phyloP scores from a whole-genome alignment of 2,329 filamentous ascomycete genomes.

The Aspergillus terreus region DNA sequence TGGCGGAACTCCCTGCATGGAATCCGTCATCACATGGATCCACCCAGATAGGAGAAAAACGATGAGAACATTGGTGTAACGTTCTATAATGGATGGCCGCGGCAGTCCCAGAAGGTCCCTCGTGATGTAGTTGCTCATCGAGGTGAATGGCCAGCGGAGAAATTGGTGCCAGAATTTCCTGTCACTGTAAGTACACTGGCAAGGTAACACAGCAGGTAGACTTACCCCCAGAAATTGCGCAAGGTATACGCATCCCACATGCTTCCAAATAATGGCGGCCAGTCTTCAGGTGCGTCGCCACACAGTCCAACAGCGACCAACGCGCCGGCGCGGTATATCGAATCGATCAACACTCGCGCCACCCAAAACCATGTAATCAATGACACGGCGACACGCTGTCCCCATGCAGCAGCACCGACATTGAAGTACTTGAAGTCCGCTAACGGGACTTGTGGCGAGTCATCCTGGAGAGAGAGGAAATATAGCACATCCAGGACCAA shows the following conservation, averaged over 20 bases:
- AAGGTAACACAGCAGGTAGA: neutral
- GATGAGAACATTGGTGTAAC: conserved; percentile 25
- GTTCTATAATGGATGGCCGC: conserved; percentile 17
- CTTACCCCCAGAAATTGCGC: neutral
- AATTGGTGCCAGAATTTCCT: conserved; percentile 31
- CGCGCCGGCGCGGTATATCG: too few species aligned
- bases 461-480: too few species aligned
- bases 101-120: conserved; percentile 17
- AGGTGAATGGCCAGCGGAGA: conserved; percentile 21
- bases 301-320: too few species aligned
- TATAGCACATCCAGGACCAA: too few species aligned
- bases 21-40: conserved; percentile 19
- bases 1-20: conserved; percentile 12
- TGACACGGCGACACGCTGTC: too few species aligned
- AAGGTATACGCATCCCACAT: neutral
- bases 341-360: too few species aligned
- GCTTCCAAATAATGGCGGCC: neutral
- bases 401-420: too few species aligned
- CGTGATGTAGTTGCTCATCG: conserved; percentile 17
- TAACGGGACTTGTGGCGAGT: too few species aligned
- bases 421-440: too few species aligned
- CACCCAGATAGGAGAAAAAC: conserved; percentile 27
- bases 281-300: neutral
- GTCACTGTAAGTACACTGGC: too few species aligned
- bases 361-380: too few species aligned